phyloP scores from a whole-genome alignment of 106 monocot species.

The Dendrobium nobile region DNA sequence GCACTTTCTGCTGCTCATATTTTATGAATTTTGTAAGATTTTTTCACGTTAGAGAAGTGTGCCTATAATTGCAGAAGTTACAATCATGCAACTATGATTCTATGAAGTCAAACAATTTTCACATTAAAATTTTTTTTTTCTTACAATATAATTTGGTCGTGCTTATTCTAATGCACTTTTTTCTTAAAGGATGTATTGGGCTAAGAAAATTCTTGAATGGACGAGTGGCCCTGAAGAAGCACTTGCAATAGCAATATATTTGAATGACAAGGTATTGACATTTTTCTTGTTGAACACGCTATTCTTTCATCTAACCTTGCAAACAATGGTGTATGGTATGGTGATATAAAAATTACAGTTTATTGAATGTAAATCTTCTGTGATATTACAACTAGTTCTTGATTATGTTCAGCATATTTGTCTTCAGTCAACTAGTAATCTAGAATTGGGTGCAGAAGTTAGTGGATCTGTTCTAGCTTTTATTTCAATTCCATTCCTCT shows the following conservation, averaged over 20 bases:
- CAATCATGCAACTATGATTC: neutral
- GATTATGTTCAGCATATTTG: neutral
- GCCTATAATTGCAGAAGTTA: neutral
- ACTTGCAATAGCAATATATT: constrained; percentile 79
- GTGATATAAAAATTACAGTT: neutral
- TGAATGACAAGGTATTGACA: constrained; percentile 84
- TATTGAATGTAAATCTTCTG: neutral
- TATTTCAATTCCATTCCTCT: neutral
- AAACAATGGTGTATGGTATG: neutral
- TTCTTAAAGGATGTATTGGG: constrained; percentile 95
- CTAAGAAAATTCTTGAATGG: constrained; percentile 98
- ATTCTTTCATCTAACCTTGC: neutral
- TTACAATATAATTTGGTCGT: neutral
- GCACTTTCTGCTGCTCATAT: neutral
- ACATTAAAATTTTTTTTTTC: neutral
- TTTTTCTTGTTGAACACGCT: neutral
- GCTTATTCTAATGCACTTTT: neutral
- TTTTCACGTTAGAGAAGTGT: neutral
- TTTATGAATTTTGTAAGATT: neutral
- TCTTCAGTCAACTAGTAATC: neutral
- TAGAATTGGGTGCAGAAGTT: neutral
- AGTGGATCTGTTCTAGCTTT: neutral
- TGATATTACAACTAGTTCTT: neutral
- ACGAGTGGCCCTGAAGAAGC: constrained; percentile 95
- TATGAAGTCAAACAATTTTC: neutral